Base-by-base conservation (phyloP, 371 early-diverging fungal species). In the Nosema granulosis region DNA sequence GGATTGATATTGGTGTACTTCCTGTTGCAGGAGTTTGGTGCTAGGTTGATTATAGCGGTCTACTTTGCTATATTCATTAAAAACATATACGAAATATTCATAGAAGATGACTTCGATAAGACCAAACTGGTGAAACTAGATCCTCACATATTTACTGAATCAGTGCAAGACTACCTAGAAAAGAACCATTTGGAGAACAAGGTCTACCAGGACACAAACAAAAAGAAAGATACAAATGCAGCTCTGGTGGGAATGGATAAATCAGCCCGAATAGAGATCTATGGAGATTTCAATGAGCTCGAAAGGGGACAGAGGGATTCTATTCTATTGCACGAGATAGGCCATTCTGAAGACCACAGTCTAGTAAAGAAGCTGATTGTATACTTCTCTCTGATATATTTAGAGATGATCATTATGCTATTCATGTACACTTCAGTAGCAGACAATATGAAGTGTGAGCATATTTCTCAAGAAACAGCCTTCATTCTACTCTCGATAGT, bases 281-380 rank as follows among this genome's bases (percentile, higher is more conserved):
- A 84, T 52, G 87, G 87, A 38, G 65, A 85, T 58, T 43, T 80
- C 9, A 51, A 78, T 16, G 62, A 77, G 12, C 72, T 82, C 35
- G 59, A 58, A 13, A 34, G 65, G 37, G 59, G 75, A 9, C 76
- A 84, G 59, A 59, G 83, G 50, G 68, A 83, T 37, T 75, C 87
- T 0, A 71, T 86, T 57, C 43, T 86, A 11, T 65, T 85, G 11
- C 87, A 86, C 56, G 87, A 86, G 50, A 77, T 85, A 52, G 87
- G 85, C 0, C 87, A 86, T 79, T 81, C 85, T 31, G 59, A 78
- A 26, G 80, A 85, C 37, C 50, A 75, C 58, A 83, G 82, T 56
- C 63, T 85, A n/a, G 38, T 80, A 35, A 83, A 82, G 68, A 86
- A 86, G 68, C 59, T 81, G 12, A 50, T 74, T 11, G 76, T 78